Conservation (phyloP, 1,139 yeast species). For the Taphrina confusa region DNA sequence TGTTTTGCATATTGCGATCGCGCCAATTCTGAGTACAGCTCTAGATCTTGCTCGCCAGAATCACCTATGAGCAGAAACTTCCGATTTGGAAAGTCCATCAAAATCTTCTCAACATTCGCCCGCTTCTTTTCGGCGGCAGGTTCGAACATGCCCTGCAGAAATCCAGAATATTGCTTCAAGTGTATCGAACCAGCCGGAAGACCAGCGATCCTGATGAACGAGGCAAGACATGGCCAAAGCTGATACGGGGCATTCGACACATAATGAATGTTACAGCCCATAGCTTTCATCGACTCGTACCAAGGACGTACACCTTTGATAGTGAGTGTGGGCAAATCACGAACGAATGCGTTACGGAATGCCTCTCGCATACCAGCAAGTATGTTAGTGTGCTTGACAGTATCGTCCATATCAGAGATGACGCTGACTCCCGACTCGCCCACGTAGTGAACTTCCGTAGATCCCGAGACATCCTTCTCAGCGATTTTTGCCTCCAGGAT, state of each 20-base stretch:
- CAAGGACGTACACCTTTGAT: constrained; percentile 74
- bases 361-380: constrained; percentile 81
- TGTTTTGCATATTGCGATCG: constrained; percentile 57
- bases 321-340: constrained; percentile 63
- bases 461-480: constrained; percentile 39
- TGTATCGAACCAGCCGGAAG: constrained; percentile 82
- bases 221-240: constrained; percentile 63
- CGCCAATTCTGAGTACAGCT: constrained; percentile 80
- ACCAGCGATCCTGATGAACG: constrained; percentile 57
- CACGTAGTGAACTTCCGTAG: constrained; percentile 37
- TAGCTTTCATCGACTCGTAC: constrained; percentile 53
- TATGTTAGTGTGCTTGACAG: constrained; percentile 86
- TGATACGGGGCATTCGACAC: constrained; percentile 97
- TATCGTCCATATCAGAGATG: constrained; percentile 93
- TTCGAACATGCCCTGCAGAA: constrained; percentile 76
- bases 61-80: constrained; percentile 87
- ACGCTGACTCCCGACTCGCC: constrained; percentile 60
- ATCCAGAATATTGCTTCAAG: constrained; percentile 79
- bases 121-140: constrained; percentile 82
- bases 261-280: constrained; percentile 69
- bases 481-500: constrained; percentile 35
- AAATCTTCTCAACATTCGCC: constrained; percentile 61
- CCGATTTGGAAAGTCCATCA: constrained; percentile 73
- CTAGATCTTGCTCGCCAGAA: constrained; percentile 92
- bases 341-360: constrained; percentile 72